phyloP scores from a whole-genome alignment of 176 grass and related monocot species.

The Aegilops speltoides region DNA sequence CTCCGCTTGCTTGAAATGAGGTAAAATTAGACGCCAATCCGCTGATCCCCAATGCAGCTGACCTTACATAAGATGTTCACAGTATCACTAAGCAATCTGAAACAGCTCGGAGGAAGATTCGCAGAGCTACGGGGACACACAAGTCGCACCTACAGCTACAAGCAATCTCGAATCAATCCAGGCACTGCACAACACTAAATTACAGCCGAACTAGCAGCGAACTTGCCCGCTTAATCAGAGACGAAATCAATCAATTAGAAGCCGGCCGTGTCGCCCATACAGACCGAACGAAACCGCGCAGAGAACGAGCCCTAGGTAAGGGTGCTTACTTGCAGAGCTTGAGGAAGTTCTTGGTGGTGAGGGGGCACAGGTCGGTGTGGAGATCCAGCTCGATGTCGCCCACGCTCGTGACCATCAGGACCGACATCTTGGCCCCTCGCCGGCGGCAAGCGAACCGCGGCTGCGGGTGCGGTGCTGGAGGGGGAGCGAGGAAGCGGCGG shows the following conservation, averaged over 20 bases:
- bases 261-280: no score
- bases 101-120: background rate
- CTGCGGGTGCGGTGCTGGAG: background rate
- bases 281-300: no score
- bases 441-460: background rate
- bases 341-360: conserved; percentile 96
- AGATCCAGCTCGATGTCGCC: conserved; percentile 90
- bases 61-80: background rate
- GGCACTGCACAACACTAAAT: background rate
- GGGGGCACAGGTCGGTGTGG: conserved; percentile 65
- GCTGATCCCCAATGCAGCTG: background rate
- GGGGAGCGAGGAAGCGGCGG: background rate
- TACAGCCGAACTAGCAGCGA: background rate
- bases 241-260: background rate
- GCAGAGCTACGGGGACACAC: background rate
- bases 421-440: conserved; percentile 58
- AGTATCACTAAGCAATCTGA: background rate
- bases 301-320: background rate
- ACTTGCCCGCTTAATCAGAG: background rate
- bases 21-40: background rate
- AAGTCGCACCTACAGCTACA: background rate
- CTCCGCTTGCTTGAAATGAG: background rate
- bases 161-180: background rate
- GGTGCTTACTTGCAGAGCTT: conserved; percentile 88
- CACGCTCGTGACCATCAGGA: conserved; percentile 86